phyloP scores from a whole-genome alignment of 176 grass and related monocot genomes.

The Oryza glaberrima region DNA sequence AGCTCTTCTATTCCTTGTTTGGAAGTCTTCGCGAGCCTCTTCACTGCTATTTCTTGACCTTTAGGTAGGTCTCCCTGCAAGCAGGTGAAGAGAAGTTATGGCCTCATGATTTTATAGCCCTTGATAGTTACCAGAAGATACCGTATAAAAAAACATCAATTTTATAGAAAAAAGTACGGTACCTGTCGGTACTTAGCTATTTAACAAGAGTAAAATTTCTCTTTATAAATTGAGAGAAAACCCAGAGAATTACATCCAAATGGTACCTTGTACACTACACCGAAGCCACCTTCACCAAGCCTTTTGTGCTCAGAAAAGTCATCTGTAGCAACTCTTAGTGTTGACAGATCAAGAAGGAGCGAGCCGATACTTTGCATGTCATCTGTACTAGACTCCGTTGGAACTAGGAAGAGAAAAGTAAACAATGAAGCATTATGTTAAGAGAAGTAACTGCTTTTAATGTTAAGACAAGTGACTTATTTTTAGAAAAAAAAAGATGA shows the following conservation, averaged over 20 bases:
- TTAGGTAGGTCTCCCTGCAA: conserved; percentile 19
- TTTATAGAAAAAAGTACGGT: too few species aligned
- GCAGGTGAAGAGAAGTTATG: not conserved
- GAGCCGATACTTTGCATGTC: not conserved
- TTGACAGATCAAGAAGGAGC: not conserved
- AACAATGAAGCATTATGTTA: too few species aligned
- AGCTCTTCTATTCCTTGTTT: conserved; percentile 41
- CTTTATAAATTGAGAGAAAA: not conserved
- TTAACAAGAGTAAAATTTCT: too few species aligned
- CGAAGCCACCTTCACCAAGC: conserved; percentile 5
- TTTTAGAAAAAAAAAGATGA: too few species aligned
- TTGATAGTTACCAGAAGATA: too few species aligned
- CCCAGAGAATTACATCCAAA: not conserved
- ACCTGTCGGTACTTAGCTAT: too few species aligned
- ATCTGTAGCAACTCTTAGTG: not conserved
- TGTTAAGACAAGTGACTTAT: too few species aligned
- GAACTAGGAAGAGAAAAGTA: too few species aligned
- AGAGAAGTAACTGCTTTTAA: too few species aligned
- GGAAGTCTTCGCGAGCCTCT: conserved; percentile 10
- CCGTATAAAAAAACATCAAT: too few species aligned
- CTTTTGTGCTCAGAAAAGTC: not conserved
- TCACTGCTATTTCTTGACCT: conserved; percentile 39
- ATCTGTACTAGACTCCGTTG: not conserved
- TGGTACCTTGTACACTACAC: not conserved
- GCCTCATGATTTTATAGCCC: not conserved